phyloP scores from a whole-genome alignment of 75 land plant genomes.

The Picea sitchensis region DNA sequence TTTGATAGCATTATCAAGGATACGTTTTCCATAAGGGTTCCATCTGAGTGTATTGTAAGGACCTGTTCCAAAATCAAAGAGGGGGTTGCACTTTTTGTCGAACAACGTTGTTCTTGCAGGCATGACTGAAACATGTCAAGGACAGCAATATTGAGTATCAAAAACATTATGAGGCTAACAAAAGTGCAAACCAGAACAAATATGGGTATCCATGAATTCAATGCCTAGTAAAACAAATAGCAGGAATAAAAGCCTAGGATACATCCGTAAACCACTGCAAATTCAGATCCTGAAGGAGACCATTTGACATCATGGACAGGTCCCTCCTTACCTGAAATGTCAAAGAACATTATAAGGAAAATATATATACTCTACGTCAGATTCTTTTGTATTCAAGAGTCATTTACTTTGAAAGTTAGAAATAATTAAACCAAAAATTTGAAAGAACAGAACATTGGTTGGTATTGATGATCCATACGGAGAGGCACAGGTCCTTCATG shows the following conservation, averaged over 20 bases:
- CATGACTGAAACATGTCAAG: constrained; percentile 75
- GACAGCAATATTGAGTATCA: constrained; percentile 11
- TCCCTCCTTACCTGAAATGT: constrained; percentile 84
- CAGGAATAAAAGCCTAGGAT: constrained; percentile 40
- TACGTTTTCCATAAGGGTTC: constrained; percentile 98
- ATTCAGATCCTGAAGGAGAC: constrained; percentile 88
- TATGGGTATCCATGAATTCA: constrained; percentile 1
- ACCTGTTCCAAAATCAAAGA: constrained; percentile 91
- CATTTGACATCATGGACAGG: constrained; percentile 98
- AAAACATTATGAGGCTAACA: not conserved
- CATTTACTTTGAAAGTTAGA: not conserved
- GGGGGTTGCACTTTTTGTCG: constrained; percentile 80
- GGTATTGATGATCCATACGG: constrained; percentile 41
- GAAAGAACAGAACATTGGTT: constrained; percentile 1
- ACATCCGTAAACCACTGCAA: constrained; percentile 99
- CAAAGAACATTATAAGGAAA: not conserved
- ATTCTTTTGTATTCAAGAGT: not conserved
- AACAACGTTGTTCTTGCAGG: constrained; percentile 90
- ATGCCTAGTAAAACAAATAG: not conserved
- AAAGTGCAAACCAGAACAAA: constrained; percentile 6
- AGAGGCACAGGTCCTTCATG: constrained; percentile 93
- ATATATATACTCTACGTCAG: not conserved
- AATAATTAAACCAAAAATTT: not conserved
- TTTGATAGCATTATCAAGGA: constrained; percentile 44
- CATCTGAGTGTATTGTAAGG: constrained; percentile 96